Percentiles rank a stretch among this genome's conserved stretches.
phyloP scores from a whole-genome alignment of 257 asterid species.

The Solanum bukasovii region DNA sequence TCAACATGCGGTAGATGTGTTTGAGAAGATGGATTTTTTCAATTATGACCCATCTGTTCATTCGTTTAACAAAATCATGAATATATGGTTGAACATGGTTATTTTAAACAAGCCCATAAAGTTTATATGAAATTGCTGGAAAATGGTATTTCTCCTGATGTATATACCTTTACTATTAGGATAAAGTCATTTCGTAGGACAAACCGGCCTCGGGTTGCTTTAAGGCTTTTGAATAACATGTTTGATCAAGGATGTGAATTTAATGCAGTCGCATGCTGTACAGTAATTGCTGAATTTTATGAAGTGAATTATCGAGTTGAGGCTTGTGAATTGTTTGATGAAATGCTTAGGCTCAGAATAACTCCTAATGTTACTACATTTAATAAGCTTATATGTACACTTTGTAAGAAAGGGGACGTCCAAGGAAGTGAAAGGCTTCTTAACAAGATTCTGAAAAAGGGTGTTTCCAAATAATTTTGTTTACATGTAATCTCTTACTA shows the following conservation, averaged over 20 bases:
- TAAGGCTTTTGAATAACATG: slow-evolving; percentile 88
- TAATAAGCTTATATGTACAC: slow-evolving; percentile 62
- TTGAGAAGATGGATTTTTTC: slow-evolving; percentile 90
- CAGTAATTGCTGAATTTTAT: slow-evolving; percentile 73
- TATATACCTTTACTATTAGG: slow-evolving; percentile 71
- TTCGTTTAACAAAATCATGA: slow-evolving; percentile 77
- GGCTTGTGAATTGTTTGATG: slow-evolving; percentile 55
- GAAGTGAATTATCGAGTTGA: slow-evolving; percentile 35
- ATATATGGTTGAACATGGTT: slow-evolving; percentile 68
- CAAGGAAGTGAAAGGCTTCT: slow-evolving; percentile 64
- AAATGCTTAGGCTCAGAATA: slow-evolving; percentile 61
- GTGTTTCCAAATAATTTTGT: slow-evolving; percentile 50
- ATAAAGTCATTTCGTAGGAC: slow-evolving; percentile 85
- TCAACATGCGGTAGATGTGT: slow-evolving; percentile 73
- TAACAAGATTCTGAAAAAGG: slow-evolving; percentile 69
- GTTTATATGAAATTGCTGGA: slow-evolving; percentile 80
- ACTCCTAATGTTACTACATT: slow-evolving; percentile 63
- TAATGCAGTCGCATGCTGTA: slow-evolving; percentile 72
- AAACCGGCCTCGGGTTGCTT: slow-evolving; percentile 61
- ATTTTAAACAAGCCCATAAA: slow-evolving; percentile 72
- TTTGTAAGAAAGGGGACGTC: slow-evolving; percentile 69
- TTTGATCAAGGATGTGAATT: slow-evolving; percentile 55
- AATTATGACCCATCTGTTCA: slow-evolving; percentile 53
- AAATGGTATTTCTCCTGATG: slow-evolving; percentile 65
- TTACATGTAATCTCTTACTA: slow-evolving; percentile 66